These are phyloP conservation scores for Schizochytrium sp. DNA, from an alignment of 108 stramenopile species.

Conservation along the genomic window DNA sequence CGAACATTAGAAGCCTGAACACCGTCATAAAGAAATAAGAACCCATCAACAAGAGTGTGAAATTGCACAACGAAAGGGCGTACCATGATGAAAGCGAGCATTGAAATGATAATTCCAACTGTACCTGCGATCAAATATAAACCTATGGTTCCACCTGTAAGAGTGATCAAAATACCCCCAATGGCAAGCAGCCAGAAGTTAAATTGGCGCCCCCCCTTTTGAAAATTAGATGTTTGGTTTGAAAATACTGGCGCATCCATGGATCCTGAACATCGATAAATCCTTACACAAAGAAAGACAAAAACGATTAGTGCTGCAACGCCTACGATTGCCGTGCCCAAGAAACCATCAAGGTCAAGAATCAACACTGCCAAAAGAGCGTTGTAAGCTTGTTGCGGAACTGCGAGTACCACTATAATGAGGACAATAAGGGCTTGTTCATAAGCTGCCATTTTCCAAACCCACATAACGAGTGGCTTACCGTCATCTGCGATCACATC, in stretches of 20 bases:
- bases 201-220: too few relatives aligned
- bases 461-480: background rate
- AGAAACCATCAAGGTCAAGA: background rate
- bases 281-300: background rate
- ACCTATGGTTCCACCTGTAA: background rate
- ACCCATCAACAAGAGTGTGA: background rate
- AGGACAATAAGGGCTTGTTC: background rate
- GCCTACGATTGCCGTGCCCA: background rate
- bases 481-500: background rate
- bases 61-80: constrained; percentile 1
- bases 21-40: constrained; percentile 14
- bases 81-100: background rate
- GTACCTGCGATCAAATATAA: background rate
- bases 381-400: constrained; percentile 3
- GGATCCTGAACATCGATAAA: background rate
- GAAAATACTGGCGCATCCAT: too few relatives aligned
- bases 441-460: background rate
- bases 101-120: background rate
- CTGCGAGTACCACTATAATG: background rate
- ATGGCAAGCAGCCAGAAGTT: background rate
- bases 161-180: background rate
- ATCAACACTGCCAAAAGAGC: background rate
- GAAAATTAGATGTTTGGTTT: too few relatives aligned
- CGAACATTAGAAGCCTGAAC: background rate
- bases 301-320: background rate